Evolutionary conservation across 306 rosid genomes (phyloP).

Genomic region (Fragaria iinumae): DNA sequence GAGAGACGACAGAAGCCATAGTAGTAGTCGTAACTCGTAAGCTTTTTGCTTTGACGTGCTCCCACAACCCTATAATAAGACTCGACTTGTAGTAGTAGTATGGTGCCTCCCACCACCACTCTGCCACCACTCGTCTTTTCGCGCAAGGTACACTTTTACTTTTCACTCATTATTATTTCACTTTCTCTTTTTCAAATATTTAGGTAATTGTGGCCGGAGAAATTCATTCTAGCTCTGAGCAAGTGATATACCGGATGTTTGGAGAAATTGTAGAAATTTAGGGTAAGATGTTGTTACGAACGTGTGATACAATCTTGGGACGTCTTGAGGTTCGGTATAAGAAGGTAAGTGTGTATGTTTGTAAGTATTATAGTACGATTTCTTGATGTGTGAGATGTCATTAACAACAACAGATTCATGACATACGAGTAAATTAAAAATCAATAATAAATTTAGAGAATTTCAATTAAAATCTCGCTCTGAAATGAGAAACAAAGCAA

Average conservation of each 20-base stretch:
- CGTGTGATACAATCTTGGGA: neutral
- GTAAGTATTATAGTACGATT: neutral
- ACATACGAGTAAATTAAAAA: neutral
- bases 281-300: too few species aligned
- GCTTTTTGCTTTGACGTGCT: constrained; percentile 28
- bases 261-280: too few species aligned
- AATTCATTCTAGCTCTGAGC: neutral
- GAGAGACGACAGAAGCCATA: constrained; percentile 4
- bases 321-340: too few species aligned
- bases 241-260: neutral
- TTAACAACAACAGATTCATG: too few species aligned
- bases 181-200: neutral
- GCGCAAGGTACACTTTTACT: neutral
- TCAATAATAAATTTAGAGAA: too few species aligned
- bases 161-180: neutral
- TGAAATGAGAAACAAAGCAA: neutral
- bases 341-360: too few species aligned
- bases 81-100: neutral
- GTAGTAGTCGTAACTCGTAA: constrained; percentile 25
- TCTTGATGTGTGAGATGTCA: neutral
- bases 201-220: neutral
- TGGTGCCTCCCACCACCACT: constrained; percentile 5
- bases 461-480: too few species aligned
- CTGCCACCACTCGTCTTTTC: constrained; percentile 8
- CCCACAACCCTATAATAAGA: constrained; percentile 8